Base-by-base conservation (phyloP, 2,329 filamentous ascomycete genomes). In the Mycosphaerella sp. region DNA sequence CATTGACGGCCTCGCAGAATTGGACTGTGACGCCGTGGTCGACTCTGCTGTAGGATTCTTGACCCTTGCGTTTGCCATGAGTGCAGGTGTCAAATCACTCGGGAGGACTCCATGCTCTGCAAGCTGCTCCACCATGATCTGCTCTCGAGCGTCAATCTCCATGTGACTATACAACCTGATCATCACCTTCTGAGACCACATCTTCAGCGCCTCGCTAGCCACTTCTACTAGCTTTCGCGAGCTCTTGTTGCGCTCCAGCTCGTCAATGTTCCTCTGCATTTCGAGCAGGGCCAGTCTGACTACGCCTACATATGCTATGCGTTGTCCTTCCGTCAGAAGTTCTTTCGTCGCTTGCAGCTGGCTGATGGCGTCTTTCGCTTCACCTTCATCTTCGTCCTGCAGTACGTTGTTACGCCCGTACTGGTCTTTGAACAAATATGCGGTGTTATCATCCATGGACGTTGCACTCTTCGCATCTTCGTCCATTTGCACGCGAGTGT, bases 131-230 rank as follows among this genome's bases (percentile, higher is more conserved):
- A 98, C 96, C 93, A 98, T 98, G 70, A 98, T 78, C 75, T 98
- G 93, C 72, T 98, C 93, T 11, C 82, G 85, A 21, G 85, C 77
- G 66, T 85, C 90, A 65, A 98, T 95, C 56, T 98, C 93, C 93
- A 98, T 98, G 72, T 98, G 93, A 10, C 83, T 77, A 70, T 97
- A 98, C 10, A 98, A 71, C 23, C 92, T 83, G 56, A 96, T 83
- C 91, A 98, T 98, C 80, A 95, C 95, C 74, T 95, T 95, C 70
- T 98, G 93, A 53, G 87, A 84, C 92, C 92, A 98, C 87, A 96
- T 96, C 71, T 86, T 86, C 74, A 88, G 85, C 36, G 84, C 81
- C 70, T 96, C 93, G 9, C 83, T 75, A 0, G 87, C 82, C 57
- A 85, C 74, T 31, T 81, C 78, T 9, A 90, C 69, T 42, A 83